Conservation (phyloP, 768 basidiomycete species). For the Sporobolomyces phaffii region DNA sequence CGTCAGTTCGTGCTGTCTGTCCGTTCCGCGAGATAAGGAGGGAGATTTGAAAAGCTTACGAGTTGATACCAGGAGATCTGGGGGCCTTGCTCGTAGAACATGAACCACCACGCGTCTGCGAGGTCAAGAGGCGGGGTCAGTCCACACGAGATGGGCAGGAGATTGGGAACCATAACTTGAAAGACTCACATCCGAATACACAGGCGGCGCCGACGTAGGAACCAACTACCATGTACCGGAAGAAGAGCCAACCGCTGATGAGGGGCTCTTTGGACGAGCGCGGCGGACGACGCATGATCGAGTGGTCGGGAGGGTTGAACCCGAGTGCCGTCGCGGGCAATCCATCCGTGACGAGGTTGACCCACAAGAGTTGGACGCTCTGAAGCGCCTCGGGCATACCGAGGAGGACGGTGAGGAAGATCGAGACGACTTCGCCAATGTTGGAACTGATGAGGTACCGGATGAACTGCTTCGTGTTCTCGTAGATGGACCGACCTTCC, state of each 20-base stretch:
- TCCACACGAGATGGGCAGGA: not conserved
- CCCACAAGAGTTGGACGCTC: slow-evolving; percentile 96
- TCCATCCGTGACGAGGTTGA: slow-evolving; percentile 91
- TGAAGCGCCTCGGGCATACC: slow-evolving; percentile 99
- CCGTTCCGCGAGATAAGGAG: too few relatives aligned
- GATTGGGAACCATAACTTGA: not conserved
- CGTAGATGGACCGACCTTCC: slow-evolving; percentile 95
- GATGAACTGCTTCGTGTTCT: slow-evolving; percentile 99
- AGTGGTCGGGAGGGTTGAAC: slow-evolving; percentile 88
- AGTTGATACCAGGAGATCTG: slow-evolving; percentile 90
- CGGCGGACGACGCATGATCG: slow-evolving; percentile 90
- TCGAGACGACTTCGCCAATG: slow-evolving; percentile 89
- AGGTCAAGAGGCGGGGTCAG: too few relatives aligned
- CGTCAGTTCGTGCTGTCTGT: too few relatives aligned
- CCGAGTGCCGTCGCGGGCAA: slow-evolving; percentile 94
- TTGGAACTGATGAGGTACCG: slow-evolving; percentile 95
- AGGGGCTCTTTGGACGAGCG: slow-evolving; percentile 84
- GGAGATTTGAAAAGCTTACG: slow-evolving; percentile 52
- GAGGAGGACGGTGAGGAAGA: slow-evolving; percentile 91
- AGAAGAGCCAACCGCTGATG: slow-evolving; percentile 86
- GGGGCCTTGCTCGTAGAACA: slow-evolving; percentile 80
- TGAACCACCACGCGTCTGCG: slow-evolving; percentile 93
- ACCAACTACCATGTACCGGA: slow-evolving; percentile 90
- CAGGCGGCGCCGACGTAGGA: slow-evolving; percentile 90
- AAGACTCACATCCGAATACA: slow-evolving; percentile 65